A percentile compares a stretch with the other conserved stretches of the same genome.
Conservation (phyloP, 2,329 filamentous ascomycete genomes). For the Westerdykella ornata region DNA sequence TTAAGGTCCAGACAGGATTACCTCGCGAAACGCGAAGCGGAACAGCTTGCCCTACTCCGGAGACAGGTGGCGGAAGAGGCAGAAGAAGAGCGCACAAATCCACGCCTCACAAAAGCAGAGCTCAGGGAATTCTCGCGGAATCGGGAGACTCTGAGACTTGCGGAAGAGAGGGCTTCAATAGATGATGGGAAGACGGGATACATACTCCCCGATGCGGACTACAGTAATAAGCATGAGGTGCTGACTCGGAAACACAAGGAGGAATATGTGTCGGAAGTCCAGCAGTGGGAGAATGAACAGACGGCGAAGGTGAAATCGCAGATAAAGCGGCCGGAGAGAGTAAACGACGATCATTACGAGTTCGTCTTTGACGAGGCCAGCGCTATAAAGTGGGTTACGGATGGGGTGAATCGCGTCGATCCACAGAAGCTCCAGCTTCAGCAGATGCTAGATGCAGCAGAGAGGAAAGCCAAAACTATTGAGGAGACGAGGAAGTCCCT, state of each 20-base stretch:
- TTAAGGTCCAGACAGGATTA: constrained; percentile 86
- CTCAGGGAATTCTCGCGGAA: constrained; percentile 86
- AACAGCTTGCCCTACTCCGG: constrained; percentile 76
- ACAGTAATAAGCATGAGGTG: constrained; percentile 87
- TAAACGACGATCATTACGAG: constrained; percentile 78
- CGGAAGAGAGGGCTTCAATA: constrained; percentile 77
- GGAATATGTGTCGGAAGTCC: constrained; percentile 84
- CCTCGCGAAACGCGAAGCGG: constrained; percentile 82
- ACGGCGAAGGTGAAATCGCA: constrained; percentile 71
- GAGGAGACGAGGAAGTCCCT: constrained; percentile 86
- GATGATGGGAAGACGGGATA: constrained; percentile 93
- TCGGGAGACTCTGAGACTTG: constrained; percentile 66
- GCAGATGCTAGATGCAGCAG: constrained; percentile 77
- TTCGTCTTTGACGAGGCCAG: constrained; percentile 89
- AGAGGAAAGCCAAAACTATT: constrained; percentile 80
- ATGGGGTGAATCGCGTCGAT: constrained; percentile 65
- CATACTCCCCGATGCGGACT: constrained; percentile 77
- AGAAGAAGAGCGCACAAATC: constrained; percentile 66
- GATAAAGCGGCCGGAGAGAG: constrained; percentile 58
- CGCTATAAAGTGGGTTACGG: constrained; percentile 76
- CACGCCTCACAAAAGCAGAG: constrained; percentile 69
- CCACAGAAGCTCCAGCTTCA: constrained; percentile 74
- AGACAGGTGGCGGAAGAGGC: constrained; percentile 88
- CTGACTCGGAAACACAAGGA: constrained; percentile 86
- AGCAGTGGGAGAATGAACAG: constrained; percentile 94